Conservation (phyloP, 2,329 filamentous ascomycete species). For the Pseudocercospora fijiensis region DNA sequence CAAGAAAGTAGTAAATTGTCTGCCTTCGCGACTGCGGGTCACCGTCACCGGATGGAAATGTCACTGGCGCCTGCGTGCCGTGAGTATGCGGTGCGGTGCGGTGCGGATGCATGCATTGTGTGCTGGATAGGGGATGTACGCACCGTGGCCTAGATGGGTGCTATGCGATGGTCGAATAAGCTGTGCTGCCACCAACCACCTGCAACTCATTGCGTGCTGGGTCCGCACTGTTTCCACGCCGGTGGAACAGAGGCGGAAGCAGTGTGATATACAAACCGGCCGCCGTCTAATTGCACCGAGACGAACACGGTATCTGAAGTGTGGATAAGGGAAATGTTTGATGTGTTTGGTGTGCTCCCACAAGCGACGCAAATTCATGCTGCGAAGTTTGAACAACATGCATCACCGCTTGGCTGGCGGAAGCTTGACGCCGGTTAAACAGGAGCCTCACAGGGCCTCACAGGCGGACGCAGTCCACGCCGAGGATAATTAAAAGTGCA, state of each 20-base stretch:
- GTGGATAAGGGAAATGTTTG: conserved; percentile 20
- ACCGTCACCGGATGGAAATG: conserved; percentile 38
- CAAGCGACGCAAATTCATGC: conserved; percentile 17
- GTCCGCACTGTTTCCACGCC: conserved; percentile 20
- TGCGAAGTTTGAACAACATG: conserved; percentile 1
- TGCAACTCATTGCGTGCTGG: conserved; percentile 32
- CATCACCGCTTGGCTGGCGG: neutral
- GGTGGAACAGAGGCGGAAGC: conserved; percentile 23
- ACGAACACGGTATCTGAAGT: conserved; percentile 13
- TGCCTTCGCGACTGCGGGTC: conserved; percentile 28
- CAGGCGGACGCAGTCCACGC: neutral
- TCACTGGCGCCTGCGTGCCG: conserved; percentile 32
- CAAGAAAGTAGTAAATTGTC: conserved; percentile 13
- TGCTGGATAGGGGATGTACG: conserved; percentile 10
- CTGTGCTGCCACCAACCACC: conserved; percentile 29
- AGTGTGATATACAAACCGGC: conserved; percentile 15
- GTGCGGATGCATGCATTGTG: conserved; percentile 4
- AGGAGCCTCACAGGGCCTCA: too few relatives aligned
- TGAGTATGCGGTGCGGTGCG: conserved; percentile 16
- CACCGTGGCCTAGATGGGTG: conserved; percentile 28
- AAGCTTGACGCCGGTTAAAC: conserved; percentile 9
- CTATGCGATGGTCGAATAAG: conserved; percentile 31
- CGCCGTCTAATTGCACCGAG: conserved; percentile 20
- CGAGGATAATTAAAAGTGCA: conserved; percentile 10
- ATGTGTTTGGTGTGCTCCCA: too few relatives aligned